These are phyloP conservation scores for Aspergillus kassunensis DNA, from an alignment of 495 filamentous ascomycete genomes.

Conservation along the genomic window DNA sequence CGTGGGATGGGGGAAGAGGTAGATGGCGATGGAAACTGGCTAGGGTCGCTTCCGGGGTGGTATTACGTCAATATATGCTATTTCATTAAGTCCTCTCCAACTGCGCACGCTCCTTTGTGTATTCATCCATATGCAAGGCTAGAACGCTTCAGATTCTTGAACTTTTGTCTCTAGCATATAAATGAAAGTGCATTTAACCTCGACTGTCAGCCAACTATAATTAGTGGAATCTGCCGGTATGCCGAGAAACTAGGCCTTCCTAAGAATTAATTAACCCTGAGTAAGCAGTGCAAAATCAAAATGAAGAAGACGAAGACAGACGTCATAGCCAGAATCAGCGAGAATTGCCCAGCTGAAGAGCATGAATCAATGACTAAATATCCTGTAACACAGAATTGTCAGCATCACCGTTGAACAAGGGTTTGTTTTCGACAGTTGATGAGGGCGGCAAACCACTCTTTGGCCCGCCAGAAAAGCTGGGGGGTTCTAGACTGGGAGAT, in stretches of 20 bases:
- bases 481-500: constrained; percentile 3
- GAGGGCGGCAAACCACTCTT: constrained; percentile 1
- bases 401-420: background rate
- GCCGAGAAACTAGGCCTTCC: too few relatives aligned
- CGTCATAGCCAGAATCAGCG: background rate
- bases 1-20: constrained; percentile 22
- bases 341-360: background rate
- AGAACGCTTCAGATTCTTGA: background rate
- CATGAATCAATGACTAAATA: constrained; percentile 3
- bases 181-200: background rate
- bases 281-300: constrained; percentile 2
- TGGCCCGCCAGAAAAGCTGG: background rate
- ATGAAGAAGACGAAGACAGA: background rate
- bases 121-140: constrained; percentile 10
- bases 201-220: background rate
- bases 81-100: constrained; percentile 17
- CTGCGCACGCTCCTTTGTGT: constrained; percentile 13
- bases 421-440: background rate
- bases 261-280: background rate
- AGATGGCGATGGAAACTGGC: constrained; percentile 45
- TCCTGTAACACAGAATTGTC: background rate
- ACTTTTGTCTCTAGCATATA: background rate
- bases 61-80: constrained; percentile 41
- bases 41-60: constrained; percentile 54
- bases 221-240: too few relatives aligned